Evolutionary conservation across 148 eudicot genomes (phyloP).

Genomic region (Pharnaceum exiguum): DNA sequence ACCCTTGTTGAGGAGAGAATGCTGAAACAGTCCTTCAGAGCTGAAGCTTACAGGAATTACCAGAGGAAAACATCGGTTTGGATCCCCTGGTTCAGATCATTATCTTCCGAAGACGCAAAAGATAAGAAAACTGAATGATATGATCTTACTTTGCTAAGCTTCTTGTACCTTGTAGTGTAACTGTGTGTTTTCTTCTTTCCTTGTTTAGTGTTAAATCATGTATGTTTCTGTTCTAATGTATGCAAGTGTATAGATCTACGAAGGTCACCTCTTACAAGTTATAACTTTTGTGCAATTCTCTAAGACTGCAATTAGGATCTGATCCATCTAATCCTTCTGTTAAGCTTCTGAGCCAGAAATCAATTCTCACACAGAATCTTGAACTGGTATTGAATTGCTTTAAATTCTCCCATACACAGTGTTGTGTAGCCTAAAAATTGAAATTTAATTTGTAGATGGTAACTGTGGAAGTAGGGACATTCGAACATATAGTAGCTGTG

Average conservation of each 20-base stretch:
- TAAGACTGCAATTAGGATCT: no score
- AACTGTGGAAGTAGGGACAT: no score
- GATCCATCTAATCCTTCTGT: no score
- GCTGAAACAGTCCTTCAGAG: conserved; percentile 56
- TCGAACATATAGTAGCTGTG: no score
- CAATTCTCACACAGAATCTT: no score
- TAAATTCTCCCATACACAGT: no score
- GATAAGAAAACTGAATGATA: conserved; percentile 44
- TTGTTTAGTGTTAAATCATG: conserved; percentile 4
- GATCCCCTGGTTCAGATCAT: conserved; percentile 85
- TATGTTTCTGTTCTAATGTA: conserved; percentile 4
- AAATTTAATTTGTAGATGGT: no score
- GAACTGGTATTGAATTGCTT: no score
- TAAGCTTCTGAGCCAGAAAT: no score
- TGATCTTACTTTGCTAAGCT: not conserved
- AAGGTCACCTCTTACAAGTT: not conserved
- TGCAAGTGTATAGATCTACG: conserved; percentile 20
- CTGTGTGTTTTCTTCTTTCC: conserved; percentile 19
- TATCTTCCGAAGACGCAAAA: conserved; percentile 35
- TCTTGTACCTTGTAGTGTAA: conserved; percentile 9
- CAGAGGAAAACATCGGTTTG: conserved; percentile 81
- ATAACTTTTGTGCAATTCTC: no score
- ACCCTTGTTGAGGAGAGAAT: conserved; percentile 76
- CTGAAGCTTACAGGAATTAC: conserved; percentile 62
- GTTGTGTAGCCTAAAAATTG: no score